These are phyloP conservation scores for Cladosporium sp. DNA, from an alignment of 2,329 filamentous ascomycete genomes.

Conservation along the genomic window DNA sequence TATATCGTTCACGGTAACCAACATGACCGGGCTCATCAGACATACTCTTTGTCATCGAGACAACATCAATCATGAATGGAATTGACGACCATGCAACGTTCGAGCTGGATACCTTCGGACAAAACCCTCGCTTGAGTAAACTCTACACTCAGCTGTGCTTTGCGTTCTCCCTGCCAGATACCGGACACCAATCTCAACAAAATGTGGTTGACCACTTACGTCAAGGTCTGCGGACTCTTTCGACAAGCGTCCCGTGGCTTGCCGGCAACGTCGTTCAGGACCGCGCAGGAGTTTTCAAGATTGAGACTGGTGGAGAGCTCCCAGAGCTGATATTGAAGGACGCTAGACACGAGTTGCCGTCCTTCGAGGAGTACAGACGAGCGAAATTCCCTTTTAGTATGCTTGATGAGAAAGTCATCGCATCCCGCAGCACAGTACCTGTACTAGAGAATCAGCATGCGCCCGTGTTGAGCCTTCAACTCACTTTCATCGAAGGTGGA, in stretches of 20 bases:
- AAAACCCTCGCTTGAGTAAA: constrained; percentile 4
- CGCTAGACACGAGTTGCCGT: neutral
- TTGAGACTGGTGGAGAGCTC: no score
- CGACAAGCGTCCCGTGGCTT: neutral
- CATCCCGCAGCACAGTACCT: constrained; percentile 6
- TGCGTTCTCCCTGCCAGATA: neutral
- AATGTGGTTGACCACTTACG: no score
- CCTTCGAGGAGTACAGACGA: neutral
- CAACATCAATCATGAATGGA: no score
- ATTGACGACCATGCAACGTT: no score
- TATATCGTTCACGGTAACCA: no score
- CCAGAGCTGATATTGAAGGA: no score
- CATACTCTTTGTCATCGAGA: no score
- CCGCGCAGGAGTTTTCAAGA: no score
- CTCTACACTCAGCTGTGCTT: constrained; percentile 13
- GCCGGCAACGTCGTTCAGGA: neutral
- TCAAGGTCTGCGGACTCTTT: neutral
- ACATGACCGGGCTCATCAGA: no score
- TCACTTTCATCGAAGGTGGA: constrained; percentile 16
- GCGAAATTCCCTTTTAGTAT: constrained; percentile 10
- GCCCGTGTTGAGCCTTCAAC: constrained; percentile 14
- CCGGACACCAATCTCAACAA: no score
- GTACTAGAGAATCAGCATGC: neutral
- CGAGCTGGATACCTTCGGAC: constrained; percentile 9
- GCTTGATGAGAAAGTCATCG: constrained; percentile 11